Percentiles rank a stretch among this genome's conserved stretches.
Conservation (phyloP, 2,329 filamentous ascomycete species). For the Colletotrichum cuscutae region DNA sequence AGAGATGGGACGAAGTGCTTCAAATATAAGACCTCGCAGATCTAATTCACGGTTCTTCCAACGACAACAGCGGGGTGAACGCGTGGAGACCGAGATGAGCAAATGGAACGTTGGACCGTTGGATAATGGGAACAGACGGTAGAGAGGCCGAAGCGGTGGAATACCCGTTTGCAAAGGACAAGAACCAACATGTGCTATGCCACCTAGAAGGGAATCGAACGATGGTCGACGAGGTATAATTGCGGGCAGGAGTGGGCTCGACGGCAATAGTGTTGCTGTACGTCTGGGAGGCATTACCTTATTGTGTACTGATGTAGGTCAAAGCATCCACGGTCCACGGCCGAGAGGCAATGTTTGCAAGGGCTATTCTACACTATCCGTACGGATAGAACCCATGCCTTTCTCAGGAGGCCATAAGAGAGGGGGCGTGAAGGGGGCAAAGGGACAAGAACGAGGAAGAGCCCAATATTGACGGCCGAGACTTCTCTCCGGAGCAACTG, state of each 20-base stretch:
- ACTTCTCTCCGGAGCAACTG: neutral
- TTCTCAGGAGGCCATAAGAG: neutral
- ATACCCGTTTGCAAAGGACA: neutral
- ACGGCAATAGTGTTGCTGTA: constrained; percentile 9
- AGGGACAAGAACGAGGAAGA: neutral
- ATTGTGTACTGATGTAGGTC: constrained; percentile 7
- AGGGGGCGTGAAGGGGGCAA: constrained; percentile 1
- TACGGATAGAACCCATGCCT: neutral
- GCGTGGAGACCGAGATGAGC: constrained; percentile 23
- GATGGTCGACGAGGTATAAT: constrained; percentile 3
- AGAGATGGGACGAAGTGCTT: constrained; percentile 15
- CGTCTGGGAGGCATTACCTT: neutral
- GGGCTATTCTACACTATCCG: neutral
- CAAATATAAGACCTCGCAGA: constrained; percentile 18
- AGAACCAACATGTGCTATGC: constrained; percentile 19
- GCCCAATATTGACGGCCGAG: constrained; percentile 8
- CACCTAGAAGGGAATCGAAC: constrained; percentile 13
- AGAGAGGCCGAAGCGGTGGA: constrained; percentile 7
- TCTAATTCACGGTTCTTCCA: neutral
- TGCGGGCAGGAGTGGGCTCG: neutral
- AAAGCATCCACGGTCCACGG: constrained; percentile 11
- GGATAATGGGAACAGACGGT: neutral
- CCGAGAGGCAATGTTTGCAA: constrained; percentile 16
- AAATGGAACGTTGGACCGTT: constrained; percentile 19
- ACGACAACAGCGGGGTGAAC: constrained; percentile 2